phyloP scores from a whole-genome alignment of 73 alveolate genomes.

The Paramecium primaurelia region DNA sequence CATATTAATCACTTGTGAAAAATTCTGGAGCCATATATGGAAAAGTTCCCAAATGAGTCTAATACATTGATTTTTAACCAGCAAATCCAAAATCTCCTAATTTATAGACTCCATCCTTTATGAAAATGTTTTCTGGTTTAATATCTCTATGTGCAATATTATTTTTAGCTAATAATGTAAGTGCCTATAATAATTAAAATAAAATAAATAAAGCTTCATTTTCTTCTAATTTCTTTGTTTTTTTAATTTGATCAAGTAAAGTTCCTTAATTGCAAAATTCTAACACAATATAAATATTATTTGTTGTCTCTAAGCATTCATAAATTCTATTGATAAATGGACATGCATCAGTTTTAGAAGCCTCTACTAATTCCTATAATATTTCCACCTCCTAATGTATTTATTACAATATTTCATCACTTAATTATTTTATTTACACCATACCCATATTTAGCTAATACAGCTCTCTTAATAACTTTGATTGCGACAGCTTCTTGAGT shows the following conservation, averaged over 20 bases:
- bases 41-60: constrained; percentile 53
- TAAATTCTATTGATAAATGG: constrained; percentile 53
- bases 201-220: constrained; percentile 35
- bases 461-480: constrained; percentile 35
- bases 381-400: constrained; percentile 22
- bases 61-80: constrained; percentile 35
- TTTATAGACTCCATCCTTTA: constrained; percentile 44
- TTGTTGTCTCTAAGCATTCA: constrained; percentile 53
- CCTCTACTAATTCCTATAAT: background rate
- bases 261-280: constrained; percentile 58
- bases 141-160: constrained; percentile 55
- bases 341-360: constrained; percentile 41
- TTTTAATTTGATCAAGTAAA: constrained; percentile 12
- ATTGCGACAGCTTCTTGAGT: constrained; percentile 52
- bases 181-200: constrained; percentile 33
- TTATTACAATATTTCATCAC: constrained; percentile 44
- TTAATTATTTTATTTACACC: background rate
- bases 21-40: constrained; percentile 64
- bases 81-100: constrained; percentile 63
- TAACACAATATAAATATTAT: constrained; percentile 40
- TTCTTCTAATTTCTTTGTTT: background rate
- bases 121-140: constrained; percentile 51
- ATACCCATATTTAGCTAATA: constrained; percentile 46
- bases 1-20: constrained; percentile 31
- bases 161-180: constrained; percentile 2